Percentiles rank a stretch among this genome's conserved stretches.
Conservation (phyloP, 306 rosid species). For the Vigna angularis region DNA sequence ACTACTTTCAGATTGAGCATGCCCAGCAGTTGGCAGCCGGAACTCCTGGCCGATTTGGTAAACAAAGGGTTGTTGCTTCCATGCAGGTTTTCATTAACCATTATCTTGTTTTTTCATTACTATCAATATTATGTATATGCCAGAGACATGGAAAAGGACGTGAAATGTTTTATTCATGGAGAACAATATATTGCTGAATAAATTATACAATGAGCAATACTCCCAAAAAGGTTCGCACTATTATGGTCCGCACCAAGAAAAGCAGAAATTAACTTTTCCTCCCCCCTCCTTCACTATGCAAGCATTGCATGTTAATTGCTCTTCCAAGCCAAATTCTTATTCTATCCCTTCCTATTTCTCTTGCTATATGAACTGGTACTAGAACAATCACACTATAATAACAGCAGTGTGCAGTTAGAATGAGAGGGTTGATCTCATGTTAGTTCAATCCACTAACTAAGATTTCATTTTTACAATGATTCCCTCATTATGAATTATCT, state of each 20-base stretch:
- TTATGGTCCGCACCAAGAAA: neutral
- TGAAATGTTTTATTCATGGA: neutral
- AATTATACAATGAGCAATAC: neutral
- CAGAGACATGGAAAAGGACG: neutral
- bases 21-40: constrained; percentile 86
- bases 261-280: neutral
- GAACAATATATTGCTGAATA: neutral
- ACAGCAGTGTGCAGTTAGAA: constrained; percentile 4
- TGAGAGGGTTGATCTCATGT: neutral
- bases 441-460: no score
- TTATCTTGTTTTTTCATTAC: constrained; percentile 24
- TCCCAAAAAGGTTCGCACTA: neutral
- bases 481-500: no score
- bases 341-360: neutral
- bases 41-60: constrained; percentile 66
- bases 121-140: neutral
- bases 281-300: neutral
- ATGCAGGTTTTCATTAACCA: constrained; percentile 61
- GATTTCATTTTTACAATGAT: no score
- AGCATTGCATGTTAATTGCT: neutral
- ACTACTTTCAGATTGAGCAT: constrained; percentile 82
- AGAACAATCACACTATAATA: neutral
- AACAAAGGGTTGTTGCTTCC: constrained; percentile 73
- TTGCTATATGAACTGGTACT: neutral
- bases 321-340: neutral